phyloP scores from a whole-genome alignment of 1,284 basidiomycete genomes.

The Agaricales sp. region DNA sequence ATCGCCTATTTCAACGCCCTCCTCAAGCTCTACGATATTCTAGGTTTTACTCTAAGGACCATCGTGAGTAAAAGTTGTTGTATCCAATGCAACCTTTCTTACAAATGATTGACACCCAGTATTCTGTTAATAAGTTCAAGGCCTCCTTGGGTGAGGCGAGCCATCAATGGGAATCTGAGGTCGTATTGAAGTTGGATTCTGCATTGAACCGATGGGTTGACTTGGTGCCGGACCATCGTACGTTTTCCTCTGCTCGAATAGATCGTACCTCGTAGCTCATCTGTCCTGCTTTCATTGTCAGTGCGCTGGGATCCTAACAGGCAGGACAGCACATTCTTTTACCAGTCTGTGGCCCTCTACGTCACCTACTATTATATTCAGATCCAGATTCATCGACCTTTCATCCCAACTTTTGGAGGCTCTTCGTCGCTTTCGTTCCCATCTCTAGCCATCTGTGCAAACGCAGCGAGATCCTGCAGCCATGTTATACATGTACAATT shows the following conservation, averaged over 20 bases:
- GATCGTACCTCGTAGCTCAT: not conserved
- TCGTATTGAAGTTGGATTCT: conserved; percentile 26
- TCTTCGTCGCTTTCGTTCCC: conserved; percentile 22
- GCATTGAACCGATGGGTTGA: conserved; percentile 59
- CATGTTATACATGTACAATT: conserved; percentile 38
- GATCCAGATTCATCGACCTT: conserved; percentile 48
- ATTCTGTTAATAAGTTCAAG: conserved; percentile 30
- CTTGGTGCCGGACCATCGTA: conserved; percentile 42
- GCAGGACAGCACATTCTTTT: conserved; percentile 36
- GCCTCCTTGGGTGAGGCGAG: not conserved
- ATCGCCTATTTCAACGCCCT: conserved; percentile 40
- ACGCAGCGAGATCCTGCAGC: conserved; percentile 52
- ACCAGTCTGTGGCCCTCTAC: conserved; percentile 52
- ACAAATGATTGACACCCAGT: conserved; percentile 14
- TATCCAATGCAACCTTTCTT: not conserved
- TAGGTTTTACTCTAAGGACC: conserved; percentile 46
- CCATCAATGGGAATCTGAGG: not conserved
- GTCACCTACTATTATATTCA: conserved; percentile 49
- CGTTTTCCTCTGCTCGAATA: conserved; percentile 11
- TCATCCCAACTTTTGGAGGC: conserved; percentile 27
- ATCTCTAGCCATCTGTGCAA: conserved; percentile 61
- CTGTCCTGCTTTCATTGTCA: conserved; percentile 13
- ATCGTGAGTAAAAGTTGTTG: not conserved
- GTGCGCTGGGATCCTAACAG: conserved; percentile 55
- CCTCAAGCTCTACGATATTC: conserved; percentile 47